Base-by-base conservation (phyloP, 352 stramenopile genomes). In the Phytophthora ohioensis region DNA sequence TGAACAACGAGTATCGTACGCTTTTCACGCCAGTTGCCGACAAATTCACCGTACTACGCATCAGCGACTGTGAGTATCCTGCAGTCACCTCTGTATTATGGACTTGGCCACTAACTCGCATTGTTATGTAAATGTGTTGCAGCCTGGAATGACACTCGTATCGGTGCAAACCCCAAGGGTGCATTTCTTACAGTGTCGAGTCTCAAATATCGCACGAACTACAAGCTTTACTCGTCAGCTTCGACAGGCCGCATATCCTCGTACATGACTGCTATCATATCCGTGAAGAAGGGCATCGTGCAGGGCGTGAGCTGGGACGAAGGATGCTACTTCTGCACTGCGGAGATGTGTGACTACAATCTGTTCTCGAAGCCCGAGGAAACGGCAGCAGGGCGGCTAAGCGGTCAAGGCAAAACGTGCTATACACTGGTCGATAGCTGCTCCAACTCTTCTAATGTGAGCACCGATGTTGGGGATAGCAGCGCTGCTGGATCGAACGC, bases 241-340 rank as follows among this genome's bases (percentile, higher is more conserved):
- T 64, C 51, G 12, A 79, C 64, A 31, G 67, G 76, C 8, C 65
- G 75, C 41, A 70, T 91, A n/a, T 94, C 84, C 35, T 81, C 87
- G 35, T 92, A 85, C 69, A 79, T 93, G 63, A 94, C 87, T 5
- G 87, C 84, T 47, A 91, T 94, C 51, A 86, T 93, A 47, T 91
- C 82, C 3, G 85, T 92, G 62, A 92, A 92, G 73, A 89, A 93
- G 54, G 87, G 87, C 3, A 67, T 81, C 52, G 81, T 94, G 4
- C 84, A 92, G 67, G 87, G 87, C 31, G 83, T 95, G 45, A 88
- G 84, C 15, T 95, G 87, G 87, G 87, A 95, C 58, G 85, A 95
- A 53, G 86, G 85, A 0, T 95, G 85, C 64, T 93, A 90, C 78
- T 91, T 93, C 42, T 93, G 85, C 63, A 74, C 71, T 47, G 65